Base-by-base conservation (phyloP, 495 filamentous ascomycete species). In the Emericellopsis terricola region DNA sequence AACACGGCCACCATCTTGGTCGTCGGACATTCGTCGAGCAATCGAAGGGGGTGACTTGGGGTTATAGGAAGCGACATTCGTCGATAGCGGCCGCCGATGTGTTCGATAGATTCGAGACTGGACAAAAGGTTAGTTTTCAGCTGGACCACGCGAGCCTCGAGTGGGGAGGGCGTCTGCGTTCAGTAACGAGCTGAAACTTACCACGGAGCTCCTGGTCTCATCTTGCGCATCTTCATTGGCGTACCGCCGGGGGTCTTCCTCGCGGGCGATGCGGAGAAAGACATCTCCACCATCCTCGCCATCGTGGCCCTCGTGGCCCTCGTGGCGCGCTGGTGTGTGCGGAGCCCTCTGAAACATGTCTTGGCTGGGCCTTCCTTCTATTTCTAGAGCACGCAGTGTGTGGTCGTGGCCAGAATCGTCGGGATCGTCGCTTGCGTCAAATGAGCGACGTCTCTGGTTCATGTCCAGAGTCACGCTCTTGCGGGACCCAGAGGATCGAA, bases 211-310 rank as follows among this genome's bases (percentile, higher is more conserved):
- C 34, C 50, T 47, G 14, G 47, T 59, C 7, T 56, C 53, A 7
- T 41, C 38, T 15, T 29, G 41, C 19, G 40, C 44, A 18, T 48
- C 41, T 4, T 45, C 38, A 16, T 55, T 52, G 20, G 38, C 38
- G 14, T 36, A 38, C 29, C 53, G 59, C n/a, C 47, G 53, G 19
- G 46, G 41, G 24, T 54, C 37, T 27, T 65, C 60, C 38, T 71
- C 64, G 20, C 55, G 46, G 14, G 67, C 67, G 31, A 68, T 64
- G 20, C 49, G 57, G 29, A 71, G 56, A 38, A 71, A 71, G 17
- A 69, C 42, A 47, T 71, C 67, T 31, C 59, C 62, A 8, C 45
- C 62, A 30, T 62, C 60, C 28, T 63, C 63, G 20, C 50, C 57
- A 40, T 55, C 53, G 31, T 53, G 42, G n/a, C 53, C 48, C 32